phyloP scores from a whole-genome alignment of 2,329 filamentous ascomycete genomes.

The Neofusicoccum umdonicola region DNA sequence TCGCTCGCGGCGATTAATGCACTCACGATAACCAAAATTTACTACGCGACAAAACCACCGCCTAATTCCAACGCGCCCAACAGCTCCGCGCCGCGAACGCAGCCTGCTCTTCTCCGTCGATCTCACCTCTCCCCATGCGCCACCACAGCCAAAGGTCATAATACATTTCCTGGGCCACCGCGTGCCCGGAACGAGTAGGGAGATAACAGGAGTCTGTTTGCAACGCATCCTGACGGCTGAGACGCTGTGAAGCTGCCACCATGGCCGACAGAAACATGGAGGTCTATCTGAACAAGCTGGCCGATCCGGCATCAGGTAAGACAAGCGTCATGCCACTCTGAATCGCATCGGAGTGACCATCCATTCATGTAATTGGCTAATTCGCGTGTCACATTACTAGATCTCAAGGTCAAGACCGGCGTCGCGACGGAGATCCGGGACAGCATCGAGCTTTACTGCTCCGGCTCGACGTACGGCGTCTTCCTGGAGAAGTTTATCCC shows the following conservation, averaged over 20 bases:
- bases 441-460: slow-evolving; percentile 83
- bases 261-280: slow-evolving; percentile 46
- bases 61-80: background rate
- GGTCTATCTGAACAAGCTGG: slow-evolving; percentile 47
- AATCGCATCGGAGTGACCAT: background rate
- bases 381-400: slow-evolving; percentile 47
- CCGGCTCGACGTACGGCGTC: slow-evolving; percentile 69
- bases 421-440: slow-evolving; percentile 86
- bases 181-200: background rate
- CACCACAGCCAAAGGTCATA: slow-evolving; percentile 1
- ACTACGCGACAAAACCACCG: background rate
- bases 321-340: background rate
- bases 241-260: slow-evolving; percentile 8
- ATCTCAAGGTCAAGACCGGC: slow-evolving; percentile 76
- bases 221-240: background rate
- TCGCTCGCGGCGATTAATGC: background rate
- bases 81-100: slow-evolving; percentile 3
- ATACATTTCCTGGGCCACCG: background rate
- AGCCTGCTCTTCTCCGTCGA: slow-evolving; percentile 1
- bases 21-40: background rate
- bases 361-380: background rate
- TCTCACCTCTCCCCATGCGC: slow-evolving; percentile 3
- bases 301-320: slow-evolving; percentile 41
- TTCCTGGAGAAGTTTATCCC: slow-evolving; percentile 90
- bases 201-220: background rate